Percentiles rank a stretch among this genome's conserved stretches.
These are phyloP conservation scores for Pseudonitzschia delicatissima DNA, from an alignment of 108 stramenopile genomes.

Conservation along the genomic window DNA sequence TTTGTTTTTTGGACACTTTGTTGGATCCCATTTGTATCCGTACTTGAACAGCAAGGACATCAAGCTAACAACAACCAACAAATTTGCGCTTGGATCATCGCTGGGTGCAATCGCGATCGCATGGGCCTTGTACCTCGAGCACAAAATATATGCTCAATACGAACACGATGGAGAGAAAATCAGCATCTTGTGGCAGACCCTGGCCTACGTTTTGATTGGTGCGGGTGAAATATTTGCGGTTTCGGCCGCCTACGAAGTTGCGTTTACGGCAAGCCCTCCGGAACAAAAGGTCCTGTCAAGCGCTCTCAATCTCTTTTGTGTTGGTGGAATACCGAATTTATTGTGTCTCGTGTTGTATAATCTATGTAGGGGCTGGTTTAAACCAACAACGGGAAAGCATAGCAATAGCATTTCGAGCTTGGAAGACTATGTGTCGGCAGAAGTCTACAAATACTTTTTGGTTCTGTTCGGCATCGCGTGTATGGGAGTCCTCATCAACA, in stretches of 20 bases:
- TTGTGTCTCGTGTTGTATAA: conserved; percentile 72
- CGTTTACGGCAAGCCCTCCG: conserved; percentile 74
- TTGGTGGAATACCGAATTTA: conserved; percentile 78
- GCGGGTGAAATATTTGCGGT: conserved; percentile 86
- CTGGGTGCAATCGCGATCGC: conserved; percentile 68
- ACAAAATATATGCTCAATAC: conserved; percentile 65
- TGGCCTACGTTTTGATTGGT: conserved; percentile 76
- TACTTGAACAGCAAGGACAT: conserved; percentile 56
- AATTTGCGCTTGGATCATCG: conserved; percentile 79
- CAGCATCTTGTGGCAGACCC: conserved; percentile 74
- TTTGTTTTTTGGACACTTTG: conserved; percentile 66
- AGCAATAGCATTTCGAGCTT: conserved; percentile 50
- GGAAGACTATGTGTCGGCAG: conserved; percentile 62
- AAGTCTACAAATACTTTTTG: conserved; percentile 73
- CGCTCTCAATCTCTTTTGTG: conserved; percentile 77
- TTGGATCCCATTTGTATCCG: conserved; percentile 69
- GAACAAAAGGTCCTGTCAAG: conserved; percentile 72
- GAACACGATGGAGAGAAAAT: conserved; percentile 49
- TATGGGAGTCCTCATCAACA: conserved; percentile 68
- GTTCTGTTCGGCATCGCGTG: conserved; percentile 58
- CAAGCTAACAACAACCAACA: conserved; percentile 76
- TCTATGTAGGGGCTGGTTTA: conserved; percentile 60
- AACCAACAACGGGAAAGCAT: conserved; percentile 35
- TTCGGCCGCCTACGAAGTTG: conserved; percentile 82
- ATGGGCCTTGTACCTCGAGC: conserved; percentile 70